Base-by-base conservation (phyloP, 768 basidiomycete genomes). In the Boletus sp. region DNA sequence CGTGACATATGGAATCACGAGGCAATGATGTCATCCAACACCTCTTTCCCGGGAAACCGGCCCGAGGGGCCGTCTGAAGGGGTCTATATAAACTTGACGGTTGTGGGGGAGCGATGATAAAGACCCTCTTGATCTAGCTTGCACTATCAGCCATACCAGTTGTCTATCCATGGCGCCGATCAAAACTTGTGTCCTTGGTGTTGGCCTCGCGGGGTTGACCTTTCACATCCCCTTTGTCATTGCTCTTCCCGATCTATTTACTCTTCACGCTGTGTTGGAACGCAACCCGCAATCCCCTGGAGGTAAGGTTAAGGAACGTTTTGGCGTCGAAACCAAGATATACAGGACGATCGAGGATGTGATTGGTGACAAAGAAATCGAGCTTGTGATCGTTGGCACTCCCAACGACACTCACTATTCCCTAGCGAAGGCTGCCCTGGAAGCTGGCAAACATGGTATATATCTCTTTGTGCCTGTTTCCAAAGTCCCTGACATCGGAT, bases 201-300 rank as follows among this genome's bases (percentile, higher is more conserved):
- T 88, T 34, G 91, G 90, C 38, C 82, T 92, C 55, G 79, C 85
- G 19, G 86, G 86, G 34, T 73, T 86, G 38, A 87, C 87, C 3
- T 93, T 94, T 72, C 92, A 94, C 68, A 63, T 85, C 53, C 91
- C 92, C 0, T 88, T 92, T 68, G 73, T 94, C 53, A 79, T 86
- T 51, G 82, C 88, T 3, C 76, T 88, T 19, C 85, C 89, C 0
- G 74, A 87, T 25, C 70, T 82, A 46, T 92, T 90, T 75, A 79
- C 72, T 9, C 80, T 93, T 34, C 77, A 84, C 60, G 79, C 88
- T n/a, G 85, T 92, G 45, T 75, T 91, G 54, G 84, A 90, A 67
- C 79, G 90, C 48, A 85, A 84, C 61, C 87, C 90, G 1, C 65
- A 74, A 32, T 67, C 77, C 0, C 74, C 78, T 30, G 82, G 83